Conservation (phyloP, 257 asterid genomes). For the Avicennia marina region DNA sequence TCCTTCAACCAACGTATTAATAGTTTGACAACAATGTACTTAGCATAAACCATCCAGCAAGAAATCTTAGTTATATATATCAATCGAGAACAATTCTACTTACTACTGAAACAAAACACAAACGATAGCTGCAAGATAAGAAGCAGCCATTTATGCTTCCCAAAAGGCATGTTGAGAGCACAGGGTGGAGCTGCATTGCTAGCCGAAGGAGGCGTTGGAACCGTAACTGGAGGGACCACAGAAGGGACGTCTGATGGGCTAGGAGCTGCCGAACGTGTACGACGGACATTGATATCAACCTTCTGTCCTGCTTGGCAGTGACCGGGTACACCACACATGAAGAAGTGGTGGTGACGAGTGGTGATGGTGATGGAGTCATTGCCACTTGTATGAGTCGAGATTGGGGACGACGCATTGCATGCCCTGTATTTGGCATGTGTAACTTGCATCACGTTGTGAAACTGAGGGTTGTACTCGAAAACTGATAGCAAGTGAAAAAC, state of each 20-base stretch:
- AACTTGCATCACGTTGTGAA: conserved; percentile 87
- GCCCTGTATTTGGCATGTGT: conserved; percentile 49
- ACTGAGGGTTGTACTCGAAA: conserved; percentile 69
- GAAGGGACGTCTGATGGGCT: conserved; percentile 33
- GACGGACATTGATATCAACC: conserved; percentile 67
- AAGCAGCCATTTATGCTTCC: conserved; percentile 18
- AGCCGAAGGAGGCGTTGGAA: too few species aligned
- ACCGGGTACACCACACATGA: conserved; percentile 76
- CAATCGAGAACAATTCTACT: background rate
- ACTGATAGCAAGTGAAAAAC: conserved; percentile 23
- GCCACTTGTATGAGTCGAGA: conserved; percentile 70
- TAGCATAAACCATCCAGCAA: background rate
- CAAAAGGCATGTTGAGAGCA: conserved; percentile 11
- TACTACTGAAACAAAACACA: background rate
- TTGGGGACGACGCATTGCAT: conserved; percentile 72
- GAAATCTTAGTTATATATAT: background rate
- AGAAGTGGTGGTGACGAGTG: conserved; percentile 68
- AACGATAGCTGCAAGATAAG: conserved; percentile 19
- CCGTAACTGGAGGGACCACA: conserved; percentile 29
- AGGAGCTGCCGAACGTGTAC: conserved; percentile 30
- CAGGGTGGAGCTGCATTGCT: conserved; percentile 23
- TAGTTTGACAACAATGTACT: background rate
- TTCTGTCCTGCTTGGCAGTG: conserved; percentile 86
- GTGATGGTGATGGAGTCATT: conserved; percentile 66
- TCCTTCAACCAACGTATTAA: too few species aligned